A percentile compares a stretch with the other conserved stretches of the same genome.
phyloP scores from a whole-genome alignment of 129 eudicot species.

The Chrysanthemum seticuspe region DNA sequence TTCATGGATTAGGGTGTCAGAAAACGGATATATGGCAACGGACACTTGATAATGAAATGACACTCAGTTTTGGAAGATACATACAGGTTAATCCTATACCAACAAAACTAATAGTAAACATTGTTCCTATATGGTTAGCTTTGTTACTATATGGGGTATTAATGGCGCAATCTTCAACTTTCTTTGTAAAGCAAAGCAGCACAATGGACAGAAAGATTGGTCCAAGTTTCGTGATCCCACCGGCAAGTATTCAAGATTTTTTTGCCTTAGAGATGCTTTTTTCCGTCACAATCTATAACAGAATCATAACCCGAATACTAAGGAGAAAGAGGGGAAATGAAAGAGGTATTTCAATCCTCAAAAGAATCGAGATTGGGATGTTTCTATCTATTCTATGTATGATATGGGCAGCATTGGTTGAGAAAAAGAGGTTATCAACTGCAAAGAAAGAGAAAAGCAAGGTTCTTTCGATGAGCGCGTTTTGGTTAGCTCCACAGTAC shows the following conservation, averaged over 20 bases:
- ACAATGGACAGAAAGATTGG: conserved; percentile 39
- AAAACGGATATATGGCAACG: too few relatives aligned
- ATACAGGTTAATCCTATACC: too few relatives aligned
- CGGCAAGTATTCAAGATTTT: conserved; percentile 36
- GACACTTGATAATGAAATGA: too few relatives aligned
- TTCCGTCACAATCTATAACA: conserved; percentile 33
- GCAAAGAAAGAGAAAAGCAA: conserved; percentile 7
- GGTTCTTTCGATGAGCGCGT: conserved; percentile 25
- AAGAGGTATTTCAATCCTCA: conserved; percentile 40
- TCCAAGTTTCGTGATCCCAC: conserved; percentile 43
- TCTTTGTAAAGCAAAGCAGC: conserved; percentile 44
- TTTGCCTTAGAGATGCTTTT: conserved; percentile 34
- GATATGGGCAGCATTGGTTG: conserved; percentile 38
- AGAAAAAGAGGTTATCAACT: conserved; percentile 29
- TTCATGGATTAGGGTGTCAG: too few relatives aligned
- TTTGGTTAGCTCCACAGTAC: conserved; percentile 43
- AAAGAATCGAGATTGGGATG: conserved; percentile 49
- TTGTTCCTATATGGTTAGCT: conserved; percentile 47
- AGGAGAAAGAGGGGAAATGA: conserved; percentile 34
- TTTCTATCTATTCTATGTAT: conserved; percentile 22
- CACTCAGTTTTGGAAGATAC: too few relatives aligned
- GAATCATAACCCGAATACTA: conserved; percentile 33
- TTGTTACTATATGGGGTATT: conserved; percentile 34
- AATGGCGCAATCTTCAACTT: conserved; percentile 38
- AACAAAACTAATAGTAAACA: conserved; percentile 39